Conservation (phyloP, 169 alveolate genomes). For the Cryptosporidium parvum region DNA sequence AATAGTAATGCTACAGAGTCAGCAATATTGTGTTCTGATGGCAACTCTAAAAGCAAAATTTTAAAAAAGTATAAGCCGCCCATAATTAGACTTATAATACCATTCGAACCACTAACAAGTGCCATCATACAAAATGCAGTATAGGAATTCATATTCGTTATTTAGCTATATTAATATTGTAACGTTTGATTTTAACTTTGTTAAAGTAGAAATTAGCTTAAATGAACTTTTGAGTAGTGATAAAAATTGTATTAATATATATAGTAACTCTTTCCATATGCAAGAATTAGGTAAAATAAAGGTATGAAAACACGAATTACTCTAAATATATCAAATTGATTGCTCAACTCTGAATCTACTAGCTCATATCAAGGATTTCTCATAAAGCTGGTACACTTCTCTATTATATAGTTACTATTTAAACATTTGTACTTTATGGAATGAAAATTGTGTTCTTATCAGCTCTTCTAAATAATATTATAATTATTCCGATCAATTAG, state of each 20-base stretch:
- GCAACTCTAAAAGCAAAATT: slow-evolving; percentile 44
- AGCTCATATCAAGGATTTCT: not conserved
- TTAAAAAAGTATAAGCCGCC: slow-evolving; percentile 44
- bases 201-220: not conserved
- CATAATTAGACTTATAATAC: slow-evolving; percentile 49
- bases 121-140: slow-evolving; percentile 50
- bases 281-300: not conserved
- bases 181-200: not conserved
- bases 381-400: not conserved
- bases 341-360: not conserved
- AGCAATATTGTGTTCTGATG: slow-evolving; percentile 6
- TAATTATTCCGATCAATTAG: slow-evolving; percentile 12
- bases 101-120: slow-evolving; percentile 60
- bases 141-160: slow-evolving; percentile 31
- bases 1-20: slow-evolving; percentile 42
- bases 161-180: not conserved
- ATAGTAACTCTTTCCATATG: not conserved
- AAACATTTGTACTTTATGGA: not conserved
- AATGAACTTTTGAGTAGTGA: not conserved
- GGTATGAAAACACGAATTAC: not conserved
- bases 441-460: not conserved
- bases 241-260: not conserved
- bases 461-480: not conserved
- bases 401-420: not conserved
- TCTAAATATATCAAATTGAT: not conserved